phyloP scores from a whole-genome alignment of 352 stramenopile species.

The Phytophthora aleatoria region DNA sequence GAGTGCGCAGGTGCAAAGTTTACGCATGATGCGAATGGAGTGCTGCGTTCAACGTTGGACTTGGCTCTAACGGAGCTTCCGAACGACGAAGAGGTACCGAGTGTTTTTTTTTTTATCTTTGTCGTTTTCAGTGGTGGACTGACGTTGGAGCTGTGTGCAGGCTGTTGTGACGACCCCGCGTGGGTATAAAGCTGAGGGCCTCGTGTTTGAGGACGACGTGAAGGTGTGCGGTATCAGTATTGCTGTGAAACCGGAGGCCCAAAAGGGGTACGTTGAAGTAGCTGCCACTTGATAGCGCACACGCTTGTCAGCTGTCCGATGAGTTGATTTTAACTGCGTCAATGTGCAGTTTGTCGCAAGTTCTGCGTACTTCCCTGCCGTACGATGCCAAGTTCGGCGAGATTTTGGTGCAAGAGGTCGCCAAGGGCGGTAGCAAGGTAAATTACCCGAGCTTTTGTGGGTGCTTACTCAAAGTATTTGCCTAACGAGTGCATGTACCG shows the following conservation, averaged over 20 bases:
- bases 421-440: conserved; percentile 56
- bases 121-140: conserved; percentile 3
- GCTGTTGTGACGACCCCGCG: conserved; percentile 76
- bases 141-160: conserved; percentile 27
- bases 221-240: conserved; percentile 80
- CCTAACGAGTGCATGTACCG: background rate
- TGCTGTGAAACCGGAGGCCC: conserved; percentile 47
- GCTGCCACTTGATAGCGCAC: background rate
- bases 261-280: conserved; percentile 43
- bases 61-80: conserved; percentile 79
- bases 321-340: conserved; percentile 3
- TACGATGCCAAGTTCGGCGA: conserved; percentile 71
- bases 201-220: conserved; percentile 79
- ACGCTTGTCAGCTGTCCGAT: too few relatives aligned
- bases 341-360: conserved; percentile 44
- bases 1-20: conserved; percentile 55
- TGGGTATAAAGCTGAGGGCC: conserved; percentile 72
- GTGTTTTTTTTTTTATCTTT: background rate
- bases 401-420: conserved; percentile 54
- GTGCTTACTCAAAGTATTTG: background rate
- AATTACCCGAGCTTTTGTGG: background rate
- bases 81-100: conserved; percentile 74
- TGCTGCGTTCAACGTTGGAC: conserved; percentile 72
- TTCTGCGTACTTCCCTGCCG: conserved; percentile 62
- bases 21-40: conserved; percentile 70